Evolutionary conservation across 495 filamentous ascomycete species (phyloP), one percentile per base, ranked within the genome.

Genomic region (Wilcoxina mikolae): DNA sequence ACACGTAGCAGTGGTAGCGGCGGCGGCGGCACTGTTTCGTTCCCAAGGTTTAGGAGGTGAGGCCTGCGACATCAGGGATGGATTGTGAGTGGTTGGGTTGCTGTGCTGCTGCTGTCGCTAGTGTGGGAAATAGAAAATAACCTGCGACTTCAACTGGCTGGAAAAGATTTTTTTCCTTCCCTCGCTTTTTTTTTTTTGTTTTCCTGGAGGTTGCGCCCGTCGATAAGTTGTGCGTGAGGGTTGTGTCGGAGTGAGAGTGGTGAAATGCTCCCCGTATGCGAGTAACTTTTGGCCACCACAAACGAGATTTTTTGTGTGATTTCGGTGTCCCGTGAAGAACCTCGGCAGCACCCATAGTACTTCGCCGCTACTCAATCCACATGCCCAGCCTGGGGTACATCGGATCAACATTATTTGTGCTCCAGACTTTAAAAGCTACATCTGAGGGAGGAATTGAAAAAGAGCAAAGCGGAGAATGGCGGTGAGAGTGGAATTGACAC

Each of bases 1-100:
- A n/a, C n/a, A n/a, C n/a, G n/a, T n/a, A n/a, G n/a, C n/a, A n/a
- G n/a, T n/a, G n/a, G 18, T 44, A 23, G 22, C 35, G n/a, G 44
- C 46, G 20, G 57, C 64, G 68, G 35, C 18, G 35, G 78, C 77
- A 67, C 85, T 83, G 54, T 78, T 76, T 67, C 80, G 78, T 71
- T 96, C 90, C 90, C 90, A 96, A 18, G 90, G 90, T 71, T 96
- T 96, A 31, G 90, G 90, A 61, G 90, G 90, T 70, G 89, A 90
- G 46, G 46, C 15, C 25, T 48, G 45, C 20, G 25, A 23, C 22
- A 48, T 48, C 22, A 48, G 25, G 11, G 43, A 46, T 17, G 11
- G 43, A 24, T 24, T 46, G 43, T 46, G 43, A 35, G 17, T 46
- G 43, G 43, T 24, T 46, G 41, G 41, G 11, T 38, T 7, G n/a